Percentiles rank a stretch among this genome's conserved stretches.
These are phyloP conservation scores for Bipolaris bicolor DNA, from an alignment of 2,329 filamentous ascomycete genomes.

Conservation along the genomic window DNA sequence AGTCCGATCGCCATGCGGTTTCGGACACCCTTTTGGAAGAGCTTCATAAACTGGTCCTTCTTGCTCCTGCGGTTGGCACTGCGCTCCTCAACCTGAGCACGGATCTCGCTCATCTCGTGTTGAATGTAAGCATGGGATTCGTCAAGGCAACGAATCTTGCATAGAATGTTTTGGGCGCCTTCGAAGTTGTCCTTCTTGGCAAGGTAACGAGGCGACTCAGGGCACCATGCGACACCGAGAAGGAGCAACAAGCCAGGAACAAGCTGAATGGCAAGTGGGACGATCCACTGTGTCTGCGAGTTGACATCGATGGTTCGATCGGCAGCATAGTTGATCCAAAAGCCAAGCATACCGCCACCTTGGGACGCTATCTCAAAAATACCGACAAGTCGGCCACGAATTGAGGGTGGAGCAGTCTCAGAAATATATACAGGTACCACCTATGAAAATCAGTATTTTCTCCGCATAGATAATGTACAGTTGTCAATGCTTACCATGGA, in stretches of 20 bases:
- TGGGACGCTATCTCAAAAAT: conserved; percentile 72
- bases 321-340: conserved; percentile 53
- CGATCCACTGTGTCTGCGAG: conserved; percentile 64
- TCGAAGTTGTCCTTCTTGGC: conserved; percentile 44
- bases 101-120: conserved; percentile 58
- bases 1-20: conserved; percentile 50
- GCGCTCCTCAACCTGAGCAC: conserved; percentile 43
- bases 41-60: conserved; percentile 42
- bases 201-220: conserved; percentile 46
- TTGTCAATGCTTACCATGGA: conserved; percentile 33
- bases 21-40: conserved; percentile 49
- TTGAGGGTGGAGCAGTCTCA: conserved; percentile 62
- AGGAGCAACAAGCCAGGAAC: conserved; percentile 50
- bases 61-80: conserved; percentile 39
- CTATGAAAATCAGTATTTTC: background rate
- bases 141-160: conserved; percentile 55
- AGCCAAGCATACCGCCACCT: conserved; percentile 60
- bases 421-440: conserved; percentile 49
- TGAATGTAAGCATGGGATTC: conserved; percentile 53
- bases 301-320: conserved; percentile 52
- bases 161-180: conserved; percentile 51
- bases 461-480: background rate
- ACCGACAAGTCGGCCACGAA: conserved; percentile 69
- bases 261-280: conserved; percentile 62
- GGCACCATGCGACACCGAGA: conserved; percentile 46